Evolutionary conservation across 2,329 filamentous ascomycete species (phyloP), one percentile per base, ranked within the genome.

Genomic region (Fusarium lateritium): DNA sequence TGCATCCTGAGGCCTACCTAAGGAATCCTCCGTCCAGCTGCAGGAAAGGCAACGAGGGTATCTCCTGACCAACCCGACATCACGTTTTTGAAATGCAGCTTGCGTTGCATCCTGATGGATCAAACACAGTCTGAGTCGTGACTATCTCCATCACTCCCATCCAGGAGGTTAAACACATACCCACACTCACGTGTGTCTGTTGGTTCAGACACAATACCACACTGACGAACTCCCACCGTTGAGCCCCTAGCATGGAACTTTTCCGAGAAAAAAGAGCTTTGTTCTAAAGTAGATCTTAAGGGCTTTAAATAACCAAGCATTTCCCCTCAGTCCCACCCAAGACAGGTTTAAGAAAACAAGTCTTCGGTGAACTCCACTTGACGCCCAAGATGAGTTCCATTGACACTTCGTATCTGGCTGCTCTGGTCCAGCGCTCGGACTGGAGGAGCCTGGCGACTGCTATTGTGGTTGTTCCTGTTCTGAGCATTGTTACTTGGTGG

Each of bases 401-500:
- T 33, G 50, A 62, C 6, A 63, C 52, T 17, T 70, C 46, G 13
- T 65, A 34, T 26, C 24, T 68, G 17, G 46, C n/a, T 17, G 26
- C 54, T n/a, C 36, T 70, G 38, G 5, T 61, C 14, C 55, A 53
- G 22, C 57, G 39, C 43, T 31, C 46, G 5, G 67, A 68, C 42
- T 68, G 58, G 62, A 61, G 56, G 38, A 57, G 45, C 22, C n/a
- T 69, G 10, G 47, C 46, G 11, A 28, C 38, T 7, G 51, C 62
- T 4, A 21, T 64, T 17, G 42, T 45, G 3, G 31, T 61, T 28
- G 65, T 70, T 11, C 67, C 67, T 19, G 6, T 67, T 26, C 11
- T 69, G n/a, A 69, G 62, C 38, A 34, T 69, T n/a, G 28, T 40
- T 44, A 19, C 22, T 9, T 71, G 66, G 69, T 66, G 67, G 61